phyloP scores from a whole-genome alignment of 2,329 filamentous ascomycete species.

The Fusarium sp. region DNA sequence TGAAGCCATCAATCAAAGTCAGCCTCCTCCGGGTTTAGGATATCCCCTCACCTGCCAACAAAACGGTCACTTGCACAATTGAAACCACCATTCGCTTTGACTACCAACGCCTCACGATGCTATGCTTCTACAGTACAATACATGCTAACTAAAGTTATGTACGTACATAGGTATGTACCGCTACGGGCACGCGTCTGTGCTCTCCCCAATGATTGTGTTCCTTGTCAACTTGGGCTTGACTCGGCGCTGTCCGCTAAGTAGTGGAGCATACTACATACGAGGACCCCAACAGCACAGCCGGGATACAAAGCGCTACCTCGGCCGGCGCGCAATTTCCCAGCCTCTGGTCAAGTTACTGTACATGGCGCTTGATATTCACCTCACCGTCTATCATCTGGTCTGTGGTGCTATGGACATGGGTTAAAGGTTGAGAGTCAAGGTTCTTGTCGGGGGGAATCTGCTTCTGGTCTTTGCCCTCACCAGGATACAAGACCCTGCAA shows the following conservation, averaged over 20 bases:
- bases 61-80: constrained; percentile 10
- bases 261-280: constrained; percentile 28
- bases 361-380: constrained; percentile 18
- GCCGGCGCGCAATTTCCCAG: constrained; percentile 41
- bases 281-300: constrained; percentile 33
- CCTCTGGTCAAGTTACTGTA: constrained; percentile 35
- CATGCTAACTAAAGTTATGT: too few species aligned
- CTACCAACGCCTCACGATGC: constrained; percentile 12
- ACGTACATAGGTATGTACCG: constrained; percentile 2
- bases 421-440: constrained; percentile 35
- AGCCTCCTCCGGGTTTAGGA: not conserved
- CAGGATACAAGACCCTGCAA: constrained; percentile 22
- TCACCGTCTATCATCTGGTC: constrained; percentile 28
- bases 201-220: constrained; percentile 22
- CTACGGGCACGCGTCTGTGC: constrained; percentile 32
- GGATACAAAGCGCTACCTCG: constrained; percentile 40
- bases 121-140: not conserved
- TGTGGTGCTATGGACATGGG: constrained; percentile 35
- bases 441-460: constrained; percentile 31
- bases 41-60: constrained; percentile 5
- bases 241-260: constrained; percentile 40
- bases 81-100: constrained; percentile 1
- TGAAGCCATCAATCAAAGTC: constrained; percentile 10
- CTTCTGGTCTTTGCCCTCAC: constrained; percentile 23
- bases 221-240: constrained; percentile 34